Base-by-base conservation (phyloP, 352 stramenopile genomes). In the Elongisporangium undulatum region DNA sequence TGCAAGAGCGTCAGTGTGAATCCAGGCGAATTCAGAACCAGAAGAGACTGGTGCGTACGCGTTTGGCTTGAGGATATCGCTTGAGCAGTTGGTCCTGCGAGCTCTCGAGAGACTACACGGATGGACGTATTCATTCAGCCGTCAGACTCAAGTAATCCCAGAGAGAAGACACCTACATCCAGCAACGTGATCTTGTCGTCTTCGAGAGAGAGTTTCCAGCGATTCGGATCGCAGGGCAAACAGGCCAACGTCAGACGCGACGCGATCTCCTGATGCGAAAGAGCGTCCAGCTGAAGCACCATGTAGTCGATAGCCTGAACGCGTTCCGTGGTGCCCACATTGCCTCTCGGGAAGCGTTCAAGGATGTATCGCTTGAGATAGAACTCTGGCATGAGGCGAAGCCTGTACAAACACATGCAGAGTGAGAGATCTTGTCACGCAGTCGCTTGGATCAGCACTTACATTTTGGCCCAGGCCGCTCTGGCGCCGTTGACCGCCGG, bases 341-440 rank as follows among this genome's bases (percentile, higher is more conserved):
- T 68, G 13, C 67, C 63, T 23, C 71, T 80, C 1, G 80, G 74
- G 53, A 88, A 80, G 22, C 59, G 66, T 38, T 86, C 76, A 15
- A 89, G 62, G 1, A 90, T 68, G 51, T 85, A 73, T 69, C 79
- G 87, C 58, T 85, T 85, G 50, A 92, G 56, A 19, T 87, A 89
- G 52, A 92, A 92, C 41, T 88, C 74, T 23, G 82, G 82, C 69
- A 90, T 77, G 53, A 78, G 79, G 7, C 75, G 67, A 8, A 92
- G 58, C 68, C 82, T 92, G 41, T 4, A 49, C 2, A n/a, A 39
- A 19, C 48, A 29, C 15, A 55, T 39, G 6, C 29, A 53, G 10
- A 56, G 29, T 58, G 12, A 58, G 6, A 48, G 19, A 53, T 2
- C 6, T 21, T 1, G 20, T 13, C 16, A 19, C 12, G 19, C 52